phyloP scores from a whole-genome alignment of 2,329 filamentous ascomycete species.

The Cercospora zeae-maydis region DNA sequence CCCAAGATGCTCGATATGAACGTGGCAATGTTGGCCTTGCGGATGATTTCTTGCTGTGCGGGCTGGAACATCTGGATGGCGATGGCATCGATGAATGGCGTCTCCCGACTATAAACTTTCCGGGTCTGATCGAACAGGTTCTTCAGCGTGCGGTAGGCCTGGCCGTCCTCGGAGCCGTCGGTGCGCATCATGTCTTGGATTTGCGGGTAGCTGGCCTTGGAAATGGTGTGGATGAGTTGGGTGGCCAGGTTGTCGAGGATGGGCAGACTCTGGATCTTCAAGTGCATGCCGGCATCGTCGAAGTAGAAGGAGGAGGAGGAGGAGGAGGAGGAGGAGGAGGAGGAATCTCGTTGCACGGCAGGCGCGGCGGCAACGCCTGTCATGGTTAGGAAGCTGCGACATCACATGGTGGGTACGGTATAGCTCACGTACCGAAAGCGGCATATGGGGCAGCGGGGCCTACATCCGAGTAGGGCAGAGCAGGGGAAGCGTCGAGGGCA shows the following conservation, averaged over 20 bases:
- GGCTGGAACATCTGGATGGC: slow-evolving; percentile 38
- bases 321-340: too few relatives aligned
- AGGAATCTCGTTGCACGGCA: not conserved
- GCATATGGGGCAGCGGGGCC: slow-evolving; percentile 19
- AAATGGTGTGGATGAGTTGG: slow-evolving; percentile 56
- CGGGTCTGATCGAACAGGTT: slow-evolving; percentile 62
- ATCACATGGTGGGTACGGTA: not conserved
- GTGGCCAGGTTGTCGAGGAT: slow-evolving; percentile 60
- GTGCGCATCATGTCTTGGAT: slow-evolving; percentile 55
- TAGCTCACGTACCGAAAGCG: slow-evolving; percentile 10
- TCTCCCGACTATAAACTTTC: slow-evolving; percentile 56
- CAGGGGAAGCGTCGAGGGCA: slow-evolving; percentile 13
- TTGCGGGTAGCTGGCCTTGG: slow-evolving; percentile 55
- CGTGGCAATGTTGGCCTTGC: slow-evolving; percentile 62
- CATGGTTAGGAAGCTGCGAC: slow-evolving; percentile 36
- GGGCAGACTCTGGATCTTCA: slow-evolving; percentile 58
- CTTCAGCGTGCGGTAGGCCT: slow-evolving; percentile 61
- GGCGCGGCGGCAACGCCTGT: slow-evolving; percentile 25
- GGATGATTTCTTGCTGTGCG: slow-evolving; percentile 56
- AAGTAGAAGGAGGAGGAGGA: slow-evolving; percentile 29
- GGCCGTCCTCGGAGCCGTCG: slow-evolving; percentile 41
- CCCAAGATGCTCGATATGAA: slow-evolving; percentile 63
- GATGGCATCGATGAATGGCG: slow-evolving; percentile 49
- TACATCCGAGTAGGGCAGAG: slow-evolving; percentile 12
- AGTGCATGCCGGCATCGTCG: slow-evolving; percentile 44